Evolutionary conservation across 139 green algal species (phyloP).

Genomic region (Nannochloris sp.): DNA sequence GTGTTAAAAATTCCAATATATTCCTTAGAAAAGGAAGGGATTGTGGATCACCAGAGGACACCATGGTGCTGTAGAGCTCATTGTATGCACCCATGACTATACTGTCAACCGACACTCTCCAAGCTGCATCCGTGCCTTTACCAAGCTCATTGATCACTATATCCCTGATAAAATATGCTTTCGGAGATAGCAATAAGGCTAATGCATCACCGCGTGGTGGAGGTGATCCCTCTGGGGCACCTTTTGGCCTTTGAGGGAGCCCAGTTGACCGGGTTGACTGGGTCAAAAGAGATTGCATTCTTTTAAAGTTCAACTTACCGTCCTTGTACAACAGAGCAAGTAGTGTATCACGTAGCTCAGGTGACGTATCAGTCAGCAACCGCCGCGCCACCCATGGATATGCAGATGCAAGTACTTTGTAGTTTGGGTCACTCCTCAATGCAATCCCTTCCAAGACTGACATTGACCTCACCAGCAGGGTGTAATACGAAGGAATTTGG

Average conservation of each 20-base stretch:
- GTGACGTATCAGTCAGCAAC: constrained; percentile 60
- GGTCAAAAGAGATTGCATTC: constrained; percentile 66
- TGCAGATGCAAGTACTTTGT: constrained; percentile 81
- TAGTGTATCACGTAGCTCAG: constrained; percentile 64
- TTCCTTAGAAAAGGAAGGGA: constrained; percentile 2
- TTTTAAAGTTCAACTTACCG: constrained; percentile 57
- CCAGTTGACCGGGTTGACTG: constrained; percentile 39
- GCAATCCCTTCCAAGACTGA: constrained; percentile 86
- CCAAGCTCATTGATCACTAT: constrained; percentile 78
- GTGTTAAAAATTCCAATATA: constrained; percentile 24
- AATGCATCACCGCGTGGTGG: constrained; percentile 41
- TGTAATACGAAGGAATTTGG: constrained; percentile 81
- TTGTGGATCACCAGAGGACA: not conserved
- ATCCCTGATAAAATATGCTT: constrained; percentile 60
- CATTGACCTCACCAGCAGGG: constrained; percentile 72
- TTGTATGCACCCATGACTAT: constrained; percentile 17
- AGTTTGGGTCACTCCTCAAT: constrained; percentile 67
- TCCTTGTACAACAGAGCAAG: constrained; percentile 68
- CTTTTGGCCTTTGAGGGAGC: constrained; percentile 12
- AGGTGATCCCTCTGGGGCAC: not conserved
- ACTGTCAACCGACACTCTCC: constrained; percentile 46
- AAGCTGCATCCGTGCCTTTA: constrained; percentile 68
- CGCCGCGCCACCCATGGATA: constrained; percentile 80
- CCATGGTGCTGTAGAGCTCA: not conserved
- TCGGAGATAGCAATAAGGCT: constrained; percentile 58